Percentiles rank a stretch among this genome's conserved stretches.
These are phyloP conservation scores for Blastocystis sp. DNA, from an alignment of 352 stramenopile species.

Conservation along the genomic window DNA sequence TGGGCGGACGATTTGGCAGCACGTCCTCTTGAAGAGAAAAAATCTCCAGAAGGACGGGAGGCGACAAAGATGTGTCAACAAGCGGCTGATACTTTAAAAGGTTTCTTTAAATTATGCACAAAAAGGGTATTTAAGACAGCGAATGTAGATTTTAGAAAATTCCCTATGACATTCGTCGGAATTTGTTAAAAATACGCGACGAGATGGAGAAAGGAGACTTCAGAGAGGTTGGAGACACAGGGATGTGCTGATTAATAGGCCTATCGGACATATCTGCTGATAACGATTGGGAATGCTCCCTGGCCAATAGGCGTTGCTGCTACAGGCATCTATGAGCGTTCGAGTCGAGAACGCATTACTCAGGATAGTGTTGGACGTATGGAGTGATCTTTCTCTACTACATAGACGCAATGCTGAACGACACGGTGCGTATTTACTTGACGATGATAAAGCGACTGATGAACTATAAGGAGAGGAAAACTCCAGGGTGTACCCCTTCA, in stretches of 20 bases:
- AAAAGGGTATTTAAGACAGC: not conserved
- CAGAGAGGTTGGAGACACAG: not conserved
- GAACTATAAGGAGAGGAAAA: conserved; percentile 43
- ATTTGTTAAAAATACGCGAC: conserved; percentile 41
- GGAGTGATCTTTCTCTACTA: not conserved
- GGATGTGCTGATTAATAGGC: not conserved
- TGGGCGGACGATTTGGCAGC: conserved; percentile 33
- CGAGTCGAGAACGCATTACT: conserved; percentile 20
- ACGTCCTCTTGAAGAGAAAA: conserved; percentile 34
- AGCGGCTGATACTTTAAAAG: conserved; percentile 46
- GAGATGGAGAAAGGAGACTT: conserved; percentile 32
- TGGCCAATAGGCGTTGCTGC: conserved; percentile 36
- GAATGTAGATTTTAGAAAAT: not conserved
- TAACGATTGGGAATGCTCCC: conserved; percentile 33
- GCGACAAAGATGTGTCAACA: conserved; percentile 37
- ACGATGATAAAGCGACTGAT: conserved; percentile 54
- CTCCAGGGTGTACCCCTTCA: not conserved
- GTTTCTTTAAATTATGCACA: conserved; percentile 56
- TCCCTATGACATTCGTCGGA: conserved; percentile 49
- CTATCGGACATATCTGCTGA: conserved; percentile 28
- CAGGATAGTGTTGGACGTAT: conserved; percentile 20
- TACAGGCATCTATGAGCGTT: conserved; percentile 49
- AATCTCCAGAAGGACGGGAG: conserved; percentile 15
- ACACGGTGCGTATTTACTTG: conserved; percentile 38
- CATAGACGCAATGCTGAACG: conserved; percentile 50